Evolutionary conservation across 208 protist species (phyloP).

Genomic region (Herpetomonas samuelpessoai): DNA sequence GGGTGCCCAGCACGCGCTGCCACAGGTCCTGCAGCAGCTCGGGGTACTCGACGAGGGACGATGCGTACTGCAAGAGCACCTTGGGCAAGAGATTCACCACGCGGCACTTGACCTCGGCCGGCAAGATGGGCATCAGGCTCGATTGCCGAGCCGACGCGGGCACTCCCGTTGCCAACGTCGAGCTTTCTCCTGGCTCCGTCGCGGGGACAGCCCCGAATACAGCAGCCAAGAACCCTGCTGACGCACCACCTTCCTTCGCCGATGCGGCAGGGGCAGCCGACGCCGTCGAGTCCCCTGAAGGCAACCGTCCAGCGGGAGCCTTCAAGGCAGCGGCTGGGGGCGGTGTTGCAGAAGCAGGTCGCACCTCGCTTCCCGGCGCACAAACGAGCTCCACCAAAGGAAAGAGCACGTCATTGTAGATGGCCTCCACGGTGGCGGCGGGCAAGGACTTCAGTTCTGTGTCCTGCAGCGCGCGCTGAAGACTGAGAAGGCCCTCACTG

Average conservation of each 20-base stretch:
- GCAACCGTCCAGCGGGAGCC: too few relatives aligned
- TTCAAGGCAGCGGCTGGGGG: not conserved
- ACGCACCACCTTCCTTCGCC: too few relatives aligned
- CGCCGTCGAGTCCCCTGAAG: too few relatives aligned
- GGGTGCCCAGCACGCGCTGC: conserved; percentile 63
- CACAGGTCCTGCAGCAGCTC: conserved; percentile 55
- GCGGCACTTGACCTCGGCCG: conserved; percentile 64
- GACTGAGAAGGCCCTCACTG: conserved; percentile 44
- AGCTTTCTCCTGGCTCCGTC: not conserved
- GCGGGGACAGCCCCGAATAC: not conserved
- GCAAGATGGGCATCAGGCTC: conserved; percentile 6
- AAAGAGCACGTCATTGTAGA: conserved; percentile 80
- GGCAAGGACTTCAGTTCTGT: conserved; percentile 33
- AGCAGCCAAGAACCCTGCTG: not conserved
- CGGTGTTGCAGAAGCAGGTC: too few relatives aligned
- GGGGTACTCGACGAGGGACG: conserved; percentile 21
- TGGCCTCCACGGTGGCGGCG: conserved; percentile 16
- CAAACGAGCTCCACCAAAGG: conserved; percentile 74
- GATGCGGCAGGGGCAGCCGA: not conserved
- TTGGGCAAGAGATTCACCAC: conserved; percentile 68
- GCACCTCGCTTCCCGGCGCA: conserved; percentile 7
- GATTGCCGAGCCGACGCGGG: not conserved
- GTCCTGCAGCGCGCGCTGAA: conserved; percentile 67
- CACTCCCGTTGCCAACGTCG: not conserved
- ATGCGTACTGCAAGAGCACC: conserved; percentile 60